Conservation (phyloP, 2,329 filamentous ascomycete genomes). For the Trichoderma asperellum region DNA sequence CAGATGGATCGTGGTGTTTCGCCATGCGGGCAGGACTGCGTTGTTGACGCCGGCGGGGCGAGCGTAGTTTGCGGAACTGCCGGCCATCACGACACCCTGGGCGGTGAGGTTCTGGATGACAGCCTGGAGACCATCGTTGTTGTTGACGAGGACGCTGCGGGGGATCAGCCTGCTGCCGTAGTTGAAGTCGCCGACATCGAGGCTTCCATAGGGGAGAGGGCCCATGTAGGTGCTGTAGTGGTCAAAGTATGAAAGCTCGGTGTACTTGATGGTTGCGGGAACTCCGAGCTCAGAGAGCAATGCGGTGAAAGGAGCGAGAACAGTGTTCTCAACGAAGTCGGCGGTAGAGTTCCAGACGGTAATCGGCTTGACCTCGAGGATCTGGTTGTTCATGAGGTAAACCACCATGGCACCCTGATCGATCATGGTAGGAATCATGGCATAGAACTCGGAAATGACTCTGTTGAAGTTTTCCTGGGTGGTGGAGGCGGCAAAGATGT, state of each 20-base stretch:
- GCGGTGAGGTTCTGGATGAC: constrained; percentile 39
- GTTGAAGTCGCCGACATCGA: constrained; percentile 36
- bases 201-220: constrained; percentile 46
- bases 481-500: not conserved
- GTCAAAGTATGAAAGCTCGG: constrained; percentile 39
- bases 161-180: constrained; percentile 51
- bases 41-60: constrained; percentile 34
- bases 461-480: constrained; percentile 17
- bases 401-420: constrained; percentile 54
- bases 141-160: constrained; percentile 37
- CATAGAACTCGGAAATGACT: constrained; percentile 34
- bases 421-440: constrained; percentile 44
- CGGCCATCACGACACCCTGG: constrained; percentile 35
- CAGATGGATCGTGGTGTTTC: constrained; percentile 41
- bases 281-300: constrained; percentile 35
- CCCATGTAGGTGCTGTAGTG: constrained; percentile 37
- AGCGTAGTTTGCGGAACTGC: constrained; percentile 18
- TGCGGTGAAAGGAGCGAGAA: constrained; percentile 48
- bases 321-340: constrained; percentile 42
- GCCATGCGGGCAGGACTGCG: constrained; percentile 48
- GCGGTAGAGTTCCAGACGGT: constrained; percentile 50
- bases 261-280: constrained; percentile 37
- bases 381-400: constrained; percentile 47
- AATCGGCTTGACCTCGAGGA: constrained; percentile 49
- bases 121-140: constrained; percentile 31